Base-by-base conservation (phyloP, 83 land plant species). In the Picea engelmannii region DNA sequence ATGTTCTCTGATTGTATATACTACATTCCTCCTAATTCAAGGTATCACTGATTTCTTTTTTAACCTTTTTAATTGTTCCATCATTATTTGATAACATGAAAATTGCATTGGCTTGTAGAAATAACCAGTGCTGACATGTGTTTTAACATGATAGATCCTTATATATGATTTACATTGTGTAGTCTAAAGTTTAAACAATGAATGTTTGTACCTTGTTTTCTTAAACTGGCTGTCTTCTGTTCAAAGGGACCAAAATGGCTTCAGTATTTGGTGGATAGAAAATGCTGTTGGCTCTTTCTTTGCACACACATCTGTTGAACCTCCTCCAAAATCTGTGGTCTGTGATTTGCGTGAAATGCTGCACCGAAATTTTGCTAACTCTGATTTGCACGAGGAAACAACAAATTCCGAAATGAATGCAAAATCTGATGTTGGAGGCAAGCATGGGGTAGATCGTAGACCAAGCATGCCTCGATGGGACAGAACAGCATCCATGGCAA, bases 201-300 rank as follows among this genome's bases (percentile, higher is more conserved):
- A 55, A 15, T 55, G 15, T 55, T 55, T 15, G 16, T 55, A 13
- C 16, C 60, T 55, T 55, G 60, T 13, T 55, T 55, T 76, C 58
- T 55, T 75, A 49, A 24, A 24, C 58, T 27, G 3, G 6, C 35
- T 76, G 15, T 58, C 58, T 65, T 38, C 21, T 61, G 44, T 62
- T 55, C 23, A 4, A 24, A 66, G 76, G 71, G 44, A 86, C 20
- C n/a, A 58, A 21, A 77, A 83, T 78, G 99, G 96, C 65, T 96
- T 96, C 86, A 96, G 99, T 86, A 93, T 98, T 31, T 98, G 99
- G 99, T 95, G 93, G 27, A 49, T 91, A 66, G 99, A 94, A 80
- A 98, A 96, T 89, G 88, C 82, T 67, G 67, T 86, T 81, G 92
- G 96, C 11, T 93, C 97, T 12, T 98, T 96, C 84, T 84, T 85